These are phyloP conservation scores for Coemansia sp. DNA, from an alignment of 192 early-diverging fungal genomes.

Conservation along the genomic window DNA sequence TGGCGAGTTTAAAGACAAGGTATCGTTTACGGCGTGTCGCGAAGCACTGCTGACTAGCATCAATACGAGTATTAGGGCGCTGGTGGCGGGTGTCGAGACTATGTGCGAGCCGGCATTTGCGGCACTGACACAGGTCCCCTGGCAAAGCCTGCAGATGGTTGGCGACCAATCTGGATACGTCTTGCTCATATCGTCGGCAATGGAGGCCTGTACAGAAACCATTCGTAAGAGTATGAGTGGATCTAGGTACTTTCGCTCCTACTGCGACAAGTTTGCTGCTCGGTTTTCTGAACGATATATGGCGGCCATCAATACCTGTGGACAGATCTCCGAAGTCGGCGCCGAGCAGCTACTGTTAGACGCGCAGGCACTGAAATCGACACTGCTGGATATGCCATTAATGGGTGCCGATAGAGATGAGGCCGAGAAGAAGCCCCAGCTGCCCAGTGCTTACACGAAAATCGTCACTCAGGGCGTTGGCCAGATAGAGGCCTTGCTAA, in stretches of 20 bases:
- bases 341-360: conserved; percentile 96
- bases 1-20: conserved; percentile 60
- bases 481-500: conserved; percentile 83
- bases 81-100: conserved; percentile 68
- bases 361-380: conserved; percentile 86
- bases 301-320: conserved; percentile 69
- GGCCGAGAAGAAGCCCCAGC: conserved; percentile 4
- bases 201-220: conserved; percentile 57
- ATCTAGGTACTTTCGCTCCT: conserved; percentile 78
- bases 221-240: conserved; percentile 65
- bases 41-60: conserved; percentile 73
- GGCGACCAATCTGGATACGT: conserved; percentile 95
- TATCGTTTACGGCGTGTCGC: conserved; percentile 72
- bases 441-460: conserved; percentile 67
- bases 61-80: conserved; percentile 61
- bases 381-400: conserved; percentile 70
- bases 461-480: conserved; percentile 79
- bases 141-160: conserved; percentile 80
- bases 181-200: conserved; percentile 58
- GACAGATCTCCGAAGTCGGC: conserved; percentile 87
- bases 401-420: conserved; percentile 56
- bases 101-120: conserved; percentile 68
- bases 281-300: conserved; percentile 69
- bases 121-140: conserved; percentile 72
- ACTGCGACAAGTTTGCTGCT: conserved; percentile 92